Evolutionary conservation across 768 basidiomycete genomes (phyloP).

Genomic region (Xanthoconium purpureum): DNA sequence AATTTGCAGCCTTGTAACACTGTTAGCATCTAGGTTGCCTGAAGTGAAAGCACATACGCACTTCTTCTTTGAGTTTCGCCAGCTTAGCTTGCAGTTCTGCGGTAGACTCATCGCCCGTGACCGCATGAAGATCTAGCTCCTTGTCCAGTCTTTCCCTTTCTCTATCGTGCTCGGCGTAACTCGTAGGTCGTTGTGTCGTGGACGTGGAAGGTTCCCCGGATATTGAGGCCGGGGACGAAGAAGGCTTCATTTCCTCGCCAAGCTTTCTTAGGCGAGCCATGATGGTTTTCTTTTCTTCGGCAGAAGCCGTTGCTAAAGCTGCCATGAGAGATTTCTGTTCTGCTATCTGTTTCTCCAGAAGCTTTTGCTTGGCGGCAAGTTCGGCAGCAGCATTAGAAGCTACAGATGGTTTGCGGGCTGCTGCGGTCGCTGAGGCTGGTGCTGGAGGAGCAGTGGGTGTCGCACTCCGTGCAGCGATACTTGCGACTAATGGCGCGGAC

Average conservation of each 20-base stretch:
- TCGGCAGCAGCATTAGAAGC: constrained; percentile 41
- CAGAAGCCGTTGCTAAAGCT: constrained; percentile 56
- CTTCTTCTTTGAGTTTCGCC: constrained; percentile 77
- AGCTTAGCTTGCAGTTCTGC: constrained; percentile 74
- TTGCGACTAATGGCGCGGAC: constrained; percentile 72
- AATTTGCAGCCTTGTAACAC: constrained; percentile 59
- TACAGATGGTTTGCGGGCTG: constrained; percentile 37
- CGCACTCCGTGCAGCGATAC: constrained; percentile 47
- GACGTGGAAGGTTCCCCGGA: constrained; percentile 29
- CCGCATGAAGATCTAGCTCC: constrained; percentile 69
- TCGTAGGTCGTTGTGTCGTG: constrained; percentile 22
- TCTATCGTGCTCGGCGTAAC: constrained; percentile 40
- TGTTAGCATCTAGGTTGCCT: constrained; percentile 6
- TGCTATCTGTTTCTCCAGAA: constrained; percentile 76
- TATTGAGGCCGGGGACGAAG: constrained; percentile 29
- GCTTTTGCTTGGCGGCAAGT: constrained; percentile 70
- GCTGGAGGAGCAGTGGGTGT: constrained; percentile 44
- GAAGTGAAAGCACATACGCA: constrained; percentile 32
- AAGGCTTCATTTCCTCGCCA: constrained; percentile 69
- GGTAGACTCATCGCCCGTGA: constrained; percentile 46
- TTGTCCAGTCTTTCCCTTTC: constrained; percentile 73
- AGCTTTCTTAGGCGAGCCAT: constrained; percentile 74
- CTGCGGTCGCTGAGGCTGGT: constrained; percentile 21
- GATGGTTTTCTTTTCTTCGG: constrained; percentile 76
- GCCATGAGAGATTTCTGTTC: constrained; percentile 88